These are phyloP conservation scores for Amaranthus palmeri DNA, from an alignment of 148 eudicot species.

Conservation along the genomic window DNA sequence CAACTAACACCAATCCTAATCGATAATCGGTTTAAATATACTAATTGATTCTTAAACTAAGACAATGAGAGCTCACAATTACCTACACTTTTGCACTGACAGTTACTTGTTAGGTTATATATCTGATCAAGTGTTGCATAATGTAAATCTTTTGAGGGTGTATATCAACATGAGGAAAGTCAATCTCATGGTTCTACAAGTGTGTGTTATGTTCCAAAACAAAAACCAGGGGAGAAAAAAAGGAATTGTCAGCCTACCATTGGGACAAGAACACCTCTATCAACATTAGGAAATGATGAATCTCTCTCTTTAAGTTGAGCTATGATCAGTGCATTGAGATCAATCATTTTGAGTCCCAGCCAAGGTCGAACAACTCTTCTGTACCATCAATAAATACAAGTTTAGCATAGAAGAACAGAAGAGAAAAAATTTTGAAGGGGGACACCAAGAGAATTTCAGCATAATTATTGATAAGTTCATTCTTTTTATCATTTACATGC, in stretches of 20 bases:
- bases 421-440: neutral
- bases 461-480: neutral
- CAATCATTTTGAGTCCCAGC: slow-evolving; percentile 70
- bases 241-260: slow-evolving; percentile 36
- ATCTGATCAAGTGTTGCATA: neutral
- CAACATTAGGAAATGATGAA: slow-evolving; percentile 45
- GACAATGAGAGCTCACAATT: neutral
- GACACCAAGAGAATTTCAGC: neutral
- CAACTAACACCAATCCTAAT: neutral
- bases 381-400: slow-evolving; percentile 23
- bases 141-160: neutral
- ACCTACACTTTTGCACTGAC: neutral
- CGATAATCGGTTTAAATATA: neutral
- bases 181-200: neutral
- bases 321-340: slow-evolving; percentile 59
- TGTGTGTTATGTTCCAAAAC: neutral
- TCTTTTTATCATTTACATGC: neutral
- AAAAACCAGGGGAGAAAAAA: neutral
- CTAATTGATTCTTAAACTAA: neutral
- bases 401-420: neutral
- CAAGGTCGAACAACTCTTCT: slow-evolving; percentile 78
- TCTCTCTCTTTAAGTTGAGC: slow-evolving; percentile 59
- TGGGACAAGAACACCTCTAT: slow-evolving; percentile 55
- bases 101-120: neutral
- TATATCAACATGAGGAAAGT: neutral